Evolutionary conservation across 1,284 basidiomycete genomes (phyloP), one percentile per base, ranked within the genome.

Genomic region (Tilletiopsis washingtonensis): DNA sequence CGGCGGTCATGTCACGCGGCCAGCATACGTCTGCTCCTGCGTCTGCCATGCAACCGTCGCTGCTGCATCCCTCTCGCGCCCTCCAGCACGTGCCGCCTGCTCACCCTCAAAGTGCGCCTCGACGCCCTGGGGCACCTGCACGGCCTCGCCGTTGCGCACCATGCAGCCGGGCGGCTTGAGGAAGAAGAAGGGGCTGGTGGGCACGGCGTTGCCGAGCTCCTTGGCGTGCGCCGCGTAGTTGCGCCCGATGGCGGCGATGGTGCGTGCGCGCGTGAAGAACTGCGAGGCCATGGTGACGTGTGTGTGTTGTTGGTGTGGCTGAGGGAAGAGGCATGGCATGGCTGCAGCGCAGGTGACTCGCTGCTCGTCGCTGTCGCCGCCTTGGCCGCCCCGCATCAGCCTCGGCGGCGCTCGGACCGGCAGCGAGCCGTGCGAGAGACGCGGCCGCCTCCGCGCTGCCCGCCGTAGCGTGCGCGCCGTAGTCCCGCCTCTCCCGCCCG

Each of bases 101-200:
- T 20, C 32, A 88, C 90, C 88, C 81, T 97, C 93, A 71, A 94
- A 85, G 71, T 97, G 93, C 24, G 85, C 84, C 5, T 84, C 69
- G 40, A 93, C 80, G 20, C 91, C 91, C 38, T 74, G 76, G 3
- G 93, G 93, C 44, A 97, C 86, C 77, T 96, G 87, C 23, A 97
- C 77, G 29, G 81, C 80, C 1, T 84, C 84, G 46, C 77, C 74
- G 0, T 85, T 84, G n/a, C 79, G 73, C 23, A 96, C 68, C 73
- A 91, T 97, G 67, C 86, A 88, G 3, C 85, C 83, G 2, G 93
- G 96, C 4, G 93, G 93, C 76, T 98, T 98, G 37, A 97, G 77
- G 79, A 97, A 98, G 81, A 97, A 94, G 80, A 98, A 96, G 0
- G 93, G 93, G 73, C 96, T 91, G 69, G 84, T 88, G 1, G 93